Base-by-base conservation (phyloP, 345 rosid genomes). In the Physaria fendleri region DNA sequence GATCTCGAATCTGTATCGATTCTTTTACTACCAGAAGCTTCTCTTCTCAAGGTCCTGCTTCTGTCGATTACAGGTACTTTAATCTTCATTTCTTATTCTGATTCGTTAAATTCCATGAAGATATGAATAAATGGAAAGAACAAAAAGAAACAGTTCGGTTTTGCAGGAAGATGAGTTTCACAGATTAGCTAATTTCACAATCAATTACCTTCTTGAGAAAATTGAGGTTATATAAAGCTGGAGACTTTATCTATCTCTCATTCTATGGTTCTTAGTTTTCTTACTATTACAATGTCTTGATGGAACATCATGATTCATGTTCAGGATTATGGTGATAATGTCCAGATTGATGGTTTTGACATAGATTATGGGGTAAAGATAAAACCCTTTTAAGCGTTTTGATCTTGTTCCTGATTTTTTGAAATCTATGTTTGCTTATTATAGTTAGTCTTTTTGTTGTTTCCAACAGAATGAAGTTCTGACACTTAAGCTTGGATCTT, bases 131-230 rank as follows among this genome's bases (percentile, higher is more conserved):
- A 65, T 46, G 46, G 65, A 72, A 71, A 68, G 70, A 37, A 64
- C 15, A 27, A 51, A 74, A 37, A 64, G 27, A 27, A 51, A 74
- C 92, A 88, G 96, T 76, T 77, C 79, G 62, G 62, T 84, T 68
- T 71, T 91, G 66, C 82, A 80, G 81, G 96, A 88, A 64, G 90
- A 84, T 71, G 96, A 92, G 69, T 92, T 85, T 72, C 96, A 88
- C 69, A 62, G 56, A 65, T 72, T 85, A 55, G 95, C 98, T 14
- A 80, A 85, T 70, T 74, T 78, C 32, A 84, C 90, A 5, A 85
- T 88, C 16, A 79, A 81, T 70, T 71, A 76, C 45, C 82, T 88
- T 65, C 95, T 82, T 63, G 98, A 84, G 77, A 91, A 81, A 63
- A 63, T 88, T 18, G 98, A 88, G 94, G 97, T 82, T 82, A 62